Evolutionary conservation across 495 filamentous ascomycete genomes (phyloP), one percentile per base, ranked within the genome.

Genomic region (Xylaria cubensis): DNA sequence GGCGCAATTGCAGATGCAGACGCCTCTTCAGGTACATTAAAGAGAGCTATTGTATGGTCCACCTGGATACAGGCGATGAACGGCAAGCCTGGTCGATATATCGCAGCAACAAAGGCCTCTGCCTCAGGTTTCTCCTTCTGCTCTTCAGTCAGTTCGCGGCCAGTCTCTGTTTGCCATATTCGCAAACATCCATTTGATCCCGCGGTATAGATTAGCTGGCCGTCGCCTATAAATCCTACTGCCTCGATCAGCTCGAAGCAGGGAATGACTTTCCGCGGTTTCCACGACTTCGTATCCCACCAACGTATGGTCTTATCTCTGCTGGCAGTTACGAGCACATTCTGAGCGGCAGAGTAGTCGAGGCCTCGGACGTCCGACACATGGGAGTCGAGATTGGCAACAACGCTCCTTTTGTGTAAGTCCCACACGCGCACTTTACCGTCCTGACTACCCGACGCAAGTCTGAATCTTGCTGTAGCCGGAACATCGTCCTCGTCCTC

Each of bases 221-320:
- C 92, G 32, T 90, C 85, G 34, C 86, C 84, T 26, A 97, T 78
- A 79, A 98, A 98, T 0, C 92, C 92, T 2, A 90, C 92, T 15
- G 90, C 88, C 80, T 99, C 96, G 21, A 98, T 85, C 56, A 89
- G 88, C 79, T 99, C 96, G 32, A 97, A 85, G 17, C 94, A 90
- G 7, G 95, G 92, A 64, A 97, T 91, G 0, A 97, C 92, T 48
- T 89, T 92, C 56, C 91, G 90, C n/a, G 86, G 81, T 76, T 94
- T 95, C 94, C 95, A 98, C 17, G 88, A 93, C 64, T 82, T 88
- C 21, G 92, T 87, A 84, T 97, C 93, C 94, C 94, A 98, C 71
- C 97, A 80, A 64, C 95, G 96, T 48, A 94, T 89, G 0, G 97
- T 98, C 81, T 97, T 96, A 84, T 99, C 96, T 82, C 96, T 87